Evolutionary conservation across 2,329 filamentous ascomycete species (phyloP).

Genomic region (Knufia petricola): DNA sequence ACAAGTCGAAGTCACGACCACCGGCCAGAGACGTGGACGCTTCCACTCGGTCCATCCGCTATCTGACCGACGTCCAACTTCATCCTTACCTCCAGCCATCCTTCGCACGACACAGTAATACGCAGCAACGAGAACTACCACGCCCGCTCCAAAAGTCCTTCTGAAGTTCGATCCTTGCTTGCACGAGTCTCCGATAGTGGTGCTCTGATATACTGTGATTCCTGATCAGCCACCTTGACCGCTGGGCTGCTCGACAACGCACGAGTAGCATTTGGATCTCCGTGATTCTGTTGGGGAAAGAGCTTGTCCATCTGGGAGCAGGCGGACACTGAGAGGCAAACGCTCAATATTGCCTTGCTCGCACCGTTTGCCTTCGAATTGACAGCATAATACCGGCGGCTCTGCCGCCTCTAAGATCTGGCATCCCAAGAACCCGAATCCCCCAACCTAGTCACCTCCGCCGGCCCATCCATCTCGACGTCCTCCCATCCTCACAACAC

Average conservation of each 20-base stretch:
- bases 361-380: slow-evolving; percentile 1
- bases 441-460: slow-evolving; percentile 54
- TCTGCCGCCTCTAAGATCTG: slow-evolving; percentile 57
- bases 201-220: slow-evolving; percentile 3
- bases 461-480: slow-evolving; percentile 53
- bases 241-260: neutral
- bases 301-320: neutral
- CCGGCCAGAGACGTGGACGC: slow-evolving; percentile 1
- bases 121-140: neutral
- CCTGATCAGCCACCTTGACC: neutral
- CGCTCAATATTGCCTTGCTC: slow-evolving; percentile 7
- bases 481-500: slow-evolving; percentile 41
- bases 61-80: neutral
- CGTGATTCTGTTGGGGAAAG: neutral
- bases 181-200: neutral
- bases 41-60: slow-evolving; percentile 1
- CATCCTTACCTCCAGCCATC: neutral
- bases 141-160: neutral
- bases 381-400: slow-evolving; percentile 26
- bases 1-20: neutral
- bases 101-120: neutral
- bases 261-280: slow-evolving; percentile 1
- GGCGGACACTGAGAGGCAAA: neutral
- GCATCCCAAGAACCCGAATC: slow-evolving; percentile 54
- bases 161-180: neutral